These are phyloP conservation scores for Alnus glutinosa DNA, from an alignment of 306 rosid genomes.

Conservation along the genomic window DNA sequence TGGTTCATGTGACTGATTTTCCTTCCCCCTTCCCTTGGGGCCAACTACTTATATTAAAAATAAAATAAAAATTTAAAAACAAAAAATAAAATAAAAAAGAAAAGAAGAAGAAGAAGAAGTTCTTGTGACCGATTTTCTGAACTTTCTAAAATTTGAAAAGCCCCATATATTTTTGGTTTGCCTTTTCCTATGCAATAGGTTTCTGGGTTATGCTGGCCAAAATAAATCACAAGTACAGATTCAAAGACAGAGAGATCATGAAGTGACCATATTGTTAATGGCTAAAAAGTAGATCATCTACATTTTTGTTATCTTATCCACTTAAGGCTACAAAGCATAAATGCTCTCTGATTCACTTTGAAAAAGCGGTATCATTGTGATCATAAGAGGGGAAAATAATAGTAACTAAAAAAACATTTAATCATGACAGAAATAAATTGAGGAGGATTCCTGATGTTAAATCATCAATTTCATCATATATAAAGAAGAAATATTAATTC, in stretches of 20 bases:
- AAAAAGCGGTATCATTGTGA: not conserved
- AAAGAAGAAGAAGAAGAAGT: too few species aligned
- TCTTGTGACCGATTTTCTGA: not conserved
- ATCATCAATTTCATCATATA: conserved; percentile 15
- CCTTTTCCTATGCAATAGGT: not conserved
- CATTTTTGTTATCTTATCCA: not conserved
- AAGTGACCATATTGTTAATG: not conserved
- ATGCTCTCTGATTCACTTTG: not conserved
- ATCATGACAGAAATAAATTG: not conserved
- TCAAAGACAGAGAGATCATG: not conserved
- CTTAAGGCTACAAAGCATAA: too few species aligned
- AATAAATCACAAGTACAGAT: not conserved
- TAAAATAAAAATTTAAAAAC: too few species aligned
- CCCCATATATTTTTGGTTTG: not conserved
- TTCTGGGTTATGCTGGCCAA: not conserved
- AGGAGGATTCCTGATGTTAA: conserved; percentile 15
- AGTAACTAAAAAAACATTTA: not conserved
- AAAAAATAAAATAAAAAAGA: too few species aligned
- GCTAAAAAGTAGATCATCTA: not conserved
- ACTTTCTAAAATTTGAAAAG: conserved; percentile 16
- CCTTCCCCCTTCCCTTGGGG: not conserved
- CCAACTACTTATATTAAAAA: too few species aligned
- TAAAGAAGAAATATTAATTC: conserved; percentile 24
- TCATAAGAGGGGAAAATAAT: not conserved
- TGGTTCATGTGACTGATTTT: conserved; percentile 19